phyloP scores from a whole-genome alignment of 202 grass and related monocot genomes.

The Setaria italica region DNA sequence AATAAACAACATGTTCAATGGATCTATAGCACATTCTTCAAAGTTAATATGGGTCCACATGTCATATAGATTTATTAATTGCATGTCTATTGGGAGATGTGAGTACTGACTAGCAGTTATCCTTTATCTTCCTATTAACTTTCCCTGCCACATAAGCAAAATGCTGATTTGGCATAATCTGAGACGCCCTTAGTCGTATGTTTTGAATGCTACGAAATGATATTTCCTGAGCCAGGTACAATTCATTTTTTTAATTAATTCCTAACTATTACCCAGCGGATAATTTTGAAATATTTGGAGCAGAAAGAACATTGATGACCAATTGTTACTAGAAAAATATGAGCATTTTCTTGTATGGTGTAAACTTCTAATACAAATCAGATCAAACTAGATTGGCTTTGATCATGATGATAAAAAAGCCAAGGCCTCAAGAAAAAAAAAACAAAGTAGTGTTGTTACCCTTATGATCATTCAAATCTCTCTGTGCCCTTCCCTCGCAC shows the following conservation, averaged over 20 bases:
- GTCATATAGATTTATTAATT: background rate
- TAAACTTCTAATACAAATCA: conserved; percentile 17
- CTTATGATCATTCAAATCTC: background rate
- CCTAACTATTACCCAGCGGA: background rate
- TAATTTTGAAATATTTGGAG: conserved; percentile 13
- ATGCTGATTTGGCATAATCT: background rate
- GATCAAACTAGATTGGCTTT: conserved; percentile 14
- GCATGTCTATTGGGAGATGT: background rate
- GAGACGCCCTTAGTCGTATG: background rate
- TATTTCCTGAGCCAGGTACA: conserved; percentile 16
- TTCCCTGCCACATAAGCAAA: background rate
- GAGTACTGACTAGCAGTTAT: background rate
- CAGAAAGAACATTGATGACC: conserved; percentile 18
- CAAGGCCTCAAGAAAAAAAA: background rate
- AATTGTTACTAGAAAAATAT: conserved; percentile 33
- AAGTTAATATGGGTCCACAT: background rate
- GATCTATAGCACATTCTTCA: background rate
- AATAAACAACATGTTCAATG: background rate
- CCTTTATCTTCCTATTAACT: background rate
- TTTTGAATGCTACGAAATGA: conserved; percentile 17
- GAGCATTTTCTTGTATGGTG: background rate
- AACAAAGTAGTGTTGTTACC: background rate
- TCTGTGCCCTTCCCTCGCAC: background rate
- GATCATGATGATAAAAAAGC: conserved; percentile 5
- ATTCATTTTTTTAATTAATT: conserved; percentile 32